Base-by-base conservation (phyloP, 768 basidiomycete genomes). In the Agrocybe pediades region DNA sequence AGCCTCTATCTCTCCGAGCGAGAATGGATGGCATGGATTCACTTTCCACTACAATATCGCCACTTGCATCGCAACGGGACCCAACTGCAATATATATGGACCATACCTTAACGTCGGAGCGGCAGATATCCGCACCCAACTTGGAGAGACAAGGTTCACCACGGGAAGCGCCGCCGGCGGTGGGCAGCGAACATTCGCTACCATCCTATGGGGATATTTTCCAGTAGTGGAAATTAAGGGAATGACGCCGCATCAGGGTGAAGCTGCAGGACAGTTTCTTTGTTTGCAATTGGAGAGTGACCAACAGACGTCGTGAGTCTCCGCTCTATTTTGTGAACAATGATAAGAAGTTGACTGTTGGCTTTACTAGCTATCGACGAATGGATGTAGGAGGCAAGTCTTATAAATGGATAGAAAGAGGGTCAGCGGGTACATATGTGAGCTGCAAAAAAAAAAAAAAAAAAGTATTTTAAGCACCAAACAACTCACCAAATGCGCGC, bases 21-120 rank as follows among this genome's bases (percentile, higher is more conserved):
- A 53, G 1, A 19, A 54, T 9, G 51, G 54, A 0, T 41, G 53
- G 16, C 51, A 62, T 2, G 56, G 54, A 6, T 65, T 68, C 19
- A 54, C 60, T 0, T 67, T 69, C 25, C 54, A 69, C n/a, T 65
- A 75, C 3, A 73, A 73, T 23, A 65, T 82, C 15, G 63, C 78
- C 21, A 72, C 79, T 60, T 79, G 73, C 55, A 67, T 59, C 15
- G 72, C 82, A 33, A 51, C 74, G 36, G 80, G 80, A 0, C 73
- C 81, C 0, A 70, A 71, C n/a, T n/a, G n/a, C n/a, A n/a, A n/a
- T n/a, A n/a, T n/a, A n/a, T n/a, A n/a, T n/a, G n/a, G n/a, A n/a
- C n/a, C n/a, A n/a, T n/a, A n/a, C n/a, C n/a, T n/a, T 30, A 65
- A 68, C 19, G 68, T 70, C 55, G 67, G 71, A 25, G 70, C 67